phyloP scores from a whole-genome alignment of 495 filamentous ascomycete species.

The Aspergillus bertholletiae region DNA sequence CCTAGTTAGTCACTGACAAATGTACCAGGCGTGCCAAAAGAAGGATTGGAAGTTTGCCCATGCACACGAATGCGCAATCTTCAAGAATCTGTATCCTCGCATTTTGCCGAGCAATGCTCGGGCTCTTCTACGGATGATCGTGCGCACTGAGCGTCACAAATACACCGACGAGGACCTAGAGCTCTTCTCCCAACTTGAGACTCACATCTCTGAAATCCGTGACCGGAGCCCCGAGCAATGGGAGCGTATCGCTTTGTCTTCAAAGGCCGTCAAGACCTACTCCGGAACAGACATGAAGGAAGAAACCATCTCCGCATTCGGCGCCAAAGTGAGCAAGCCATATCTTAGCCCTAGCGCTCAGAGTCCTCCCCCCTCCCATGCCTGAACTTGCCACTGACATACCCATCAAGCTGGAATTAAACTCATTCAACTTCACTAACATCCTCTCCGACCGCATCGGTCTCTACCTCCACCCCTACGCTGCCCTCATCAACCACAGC shows the following conservation, averaged over 20 bases:
- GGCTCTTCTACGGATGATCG: conserved; percentile 51
- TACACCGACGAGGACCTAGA: conserved; percentile 35
- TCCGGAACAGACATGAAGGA: conserved; percentile 40
- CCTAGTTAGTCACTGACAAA: background rate
- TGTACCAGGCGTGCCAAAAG: conserved; percentile 55
- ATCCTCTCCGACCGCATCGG: conserved; percentile 58
- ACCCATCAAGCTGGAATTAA: conserved; percentile 44
- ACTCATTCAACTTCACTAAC: conserved; percentile 59
- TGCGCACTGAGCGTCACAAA: conserved; percentile 32
- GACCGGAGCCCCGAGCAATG: conserved; percentile 31
- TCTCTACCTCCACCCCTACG: conserved; percentile 55
- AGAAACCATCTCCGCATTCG: conserved; percentile 34
- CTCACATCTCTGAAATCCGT: conserved; percentile 44
- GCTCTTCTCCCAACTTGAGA: conserved; percentile 41
- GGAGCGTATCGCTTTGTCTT: conserved; percentile 49
- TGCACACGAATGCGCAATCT: conserved; percentile 57
- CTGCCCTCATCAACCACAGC: conserved; percentile 64
- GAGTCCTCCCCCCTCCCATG: background rate
- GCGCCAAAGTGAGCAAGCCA: conserved; percentile 39
- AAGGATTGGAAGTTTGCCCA: conserved; percentile 59
- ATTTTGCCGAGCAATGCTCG: conserved; percentile 55
- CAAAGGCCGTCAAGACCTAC: conserved; percentile 51
- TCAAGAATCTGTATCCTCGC: conserved; percentile 40
- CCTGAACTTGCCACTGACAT: background rate
- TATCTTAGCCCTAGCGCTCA: no score